These are phyloP conservation scores for Claviceps sorghi DNA, from an alignment of 2,329 filamentous ascomycete genomes.

Conservation along the genomic window DNA sequence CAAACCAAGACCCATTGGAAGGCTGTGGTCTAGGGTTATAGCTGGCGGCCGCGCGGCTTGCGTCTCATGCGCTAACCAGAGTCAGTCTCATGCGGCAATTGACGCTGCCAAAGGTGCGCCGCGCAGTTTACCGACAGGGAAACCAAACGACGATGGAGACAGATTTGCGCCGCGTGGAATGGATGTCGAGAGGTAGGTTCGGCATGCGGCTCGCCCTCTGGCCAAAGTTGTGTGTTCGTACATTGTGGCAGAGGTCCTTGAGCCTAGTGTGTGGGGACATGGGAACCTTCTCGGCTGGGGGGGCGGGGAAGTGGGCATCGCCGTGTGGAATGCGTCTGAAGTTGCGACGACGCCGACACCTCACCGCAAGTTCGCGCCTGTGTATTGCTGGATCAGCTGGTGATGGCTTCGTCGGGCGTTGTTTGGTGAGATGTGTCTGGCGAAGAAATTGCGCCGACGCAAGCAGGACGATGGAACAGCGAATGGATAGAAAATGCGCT, in stretches of 20 bases:
- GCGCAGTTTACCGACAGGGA: neutral
- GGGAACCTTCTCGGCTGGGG: neutral
- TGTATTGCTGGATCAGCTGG: neutral
- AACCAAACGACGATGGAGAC: neutral
- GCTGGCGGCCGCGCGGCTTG: neutral
- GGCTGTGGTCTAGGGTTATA: neutral
- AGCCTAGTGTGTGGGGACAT: neutral
- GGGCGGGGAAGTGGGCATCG: neutral
- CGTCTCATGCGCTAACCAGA: neutral
- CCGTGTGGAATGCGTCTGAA: neutral
- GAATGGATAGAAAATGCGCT: no score
- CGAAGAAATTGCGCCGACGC: no score
- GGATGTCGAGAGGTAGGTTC: neutral
- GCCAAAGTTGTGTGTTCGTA: neutral
- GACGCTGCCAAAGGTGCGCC: neutral
- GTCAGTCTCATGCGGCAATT: neutral
- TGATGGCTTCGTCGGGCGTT: neutral
- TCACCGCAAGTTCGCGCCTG: neutral
- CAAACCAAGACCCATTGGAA: neutral
- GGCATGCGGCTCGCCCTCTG: neutral
- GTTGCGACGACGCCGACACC: neutral
- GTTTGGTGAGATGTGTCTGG: no score
- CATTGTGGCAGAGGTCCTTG: neutral
- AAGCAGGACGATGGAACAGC: no score
- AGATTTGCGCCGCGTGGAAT: neutral